Base-by-base conservation (phyloP, 2,329 filamentous ascomycete genomes). In the Botryosphaeria agaves region DNA sequence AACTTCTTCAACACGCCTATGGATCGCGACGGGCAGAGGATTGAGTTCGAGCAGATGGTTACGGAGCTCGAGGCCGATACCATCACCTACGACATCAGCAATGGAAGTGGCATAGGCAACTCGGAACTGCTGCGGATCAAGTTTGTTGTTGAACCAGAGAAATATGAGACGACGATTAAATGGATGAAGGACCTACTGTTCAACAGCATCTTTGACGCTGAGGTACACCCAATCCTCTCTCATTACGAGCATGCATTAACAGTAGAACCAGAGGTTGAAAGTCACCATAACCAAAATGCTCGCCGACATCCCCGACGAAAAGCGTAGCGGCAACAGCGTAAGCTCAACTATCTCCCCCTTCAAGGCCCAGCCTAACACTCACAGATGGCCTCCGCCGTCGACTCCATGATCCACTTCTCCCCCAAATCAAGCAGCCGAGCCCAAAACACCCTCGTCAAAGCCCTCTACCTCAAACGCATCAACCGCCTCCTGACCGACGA, bases 1-100 rank as follows among this genome's bases (percentile, higher is more conserved):
- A 89, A 87, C 46, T 93, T 95, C 60, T 98, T 95, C 64, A 87
- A 83, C 47, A 83, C 84, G 0, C 89, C 87, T 2, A 76, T 98
- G 35, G 64, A 67, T 43, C 73, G 76, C 18, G 66, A 84, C 42
- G 84, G 81, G 26, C 65, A 82, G 47, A 69, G 68, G 15, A 60
- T 98, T 18, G 74, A 78, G 28, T 98, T 95, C 43, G 89, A 95
- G 49, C 72, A 93, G 37, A 81, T 95, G 3, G 84, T 95, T 26
- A 81, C 83, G 47, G 75, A 85, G 47, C 66, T 98, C 3, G 89
- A 98, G 53, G 72, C 77, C 45, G 85, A 95, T 42, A 95, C 89
- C 0, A 75, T 95, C 34, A 76, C 73, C 40, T 95, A 93, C 51
- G 62, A 59, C 2, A 72, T 94, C 39, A 72, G 74, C 35, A 70